Conservation (phyloP, 805 yeast genomes). For the Candida maltosa region DNA sequence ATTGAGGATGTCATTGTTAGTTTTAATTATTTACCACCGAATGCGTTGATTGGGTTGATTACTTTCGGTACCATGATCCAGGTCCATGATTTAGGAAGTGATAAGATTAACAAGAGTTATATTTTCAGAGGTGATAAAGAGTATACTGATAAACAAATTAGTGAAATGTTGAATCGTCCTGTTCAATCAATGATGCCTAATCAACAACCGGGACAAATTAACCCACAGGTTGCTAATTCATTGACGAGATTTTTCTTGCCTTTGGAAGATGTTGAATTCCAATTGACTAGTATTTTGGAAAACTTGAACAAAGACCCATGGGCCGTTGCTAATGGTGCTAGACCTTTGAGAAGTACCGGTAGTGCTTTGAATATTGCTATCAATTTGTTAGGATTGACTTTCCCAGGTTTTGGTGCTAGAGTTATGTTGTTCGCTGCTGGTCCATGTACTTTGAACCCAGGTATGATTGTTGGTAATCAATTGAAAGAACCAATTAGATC, state of each 20-base stretch:
- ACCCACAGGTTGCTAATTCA: conserved; percentile 25
- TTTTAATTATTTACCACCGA: conserved; percentile 79
- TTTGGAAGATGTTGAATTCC: conserved; percentile 75
- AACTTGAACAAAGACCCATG: conserved; percentile 79
- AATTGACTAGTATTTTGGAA: conserved; percentile 75
- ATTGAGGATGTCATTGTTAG: conserved; percentile 77
- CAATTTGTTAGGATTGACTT: conserved; percentile 74
- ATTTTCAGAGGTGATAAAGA: conserved; percentile 90
- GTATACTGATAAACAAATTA: conserved; percentile 66
- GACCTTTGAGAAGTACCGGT: conserved; percentile 91
- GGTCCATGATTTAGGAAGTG: conserved; percentile 73
- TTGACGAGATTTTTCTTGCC: conserved; percentile 68
- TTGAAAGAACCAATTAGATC: conserved; percentile 96
- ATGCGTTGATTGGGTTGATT: conserved; percentile 81
- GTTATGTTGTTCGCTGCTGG: conserved; percentile 91
- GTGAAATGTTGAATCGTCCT: conserved; percentile 45
- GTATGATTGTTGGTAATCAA: conserved; percentile 86
- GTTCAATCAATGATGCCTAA: conserved; percentile 20
- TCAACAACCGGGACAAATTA: conserved; percentile 18
- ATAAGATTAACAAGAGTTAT: conserved; percentile 66
- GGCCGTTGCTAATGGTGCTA: conserved; percentile 78
- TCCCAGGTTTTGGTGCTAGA: conserved; percentile 84
- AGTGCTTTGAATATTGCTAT: conserved; percentile 86
- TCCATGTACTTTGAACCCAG: conserved; percentile 93
- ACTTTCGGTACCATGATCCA: conserved; percentile 90